Conservation (phyloP, 768 basidiomycete species). For the Lactifluus subvellereus region DNA sequence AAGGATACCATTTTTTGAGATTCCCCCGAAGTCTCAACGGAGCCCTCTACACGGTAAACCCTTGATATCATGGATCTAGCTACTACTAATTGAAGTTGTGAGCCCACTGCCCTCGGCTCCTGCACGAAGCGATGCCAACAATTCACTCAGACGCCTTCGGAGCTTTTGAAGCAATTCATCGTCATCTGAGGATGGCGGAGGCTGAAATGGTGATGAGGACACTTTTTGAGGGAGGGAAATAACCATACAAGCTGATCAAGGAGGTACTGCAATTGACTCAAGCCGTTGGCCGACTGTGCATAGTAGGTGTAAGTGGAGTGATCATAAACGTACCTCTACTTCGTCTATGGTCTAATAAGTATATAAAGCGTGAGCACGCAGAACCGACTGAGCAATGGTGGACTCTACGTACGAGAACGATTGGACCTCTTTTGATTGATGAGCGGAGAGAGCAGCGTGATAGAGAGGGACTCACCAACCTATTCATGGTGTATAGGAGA, state of each 20-base stretch:
- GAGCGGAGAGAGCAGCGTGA: background rate
- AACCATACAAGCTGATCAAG: conserved; percentile 26
- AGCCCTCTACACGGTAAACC: background rate
- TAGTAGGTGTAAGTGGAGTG: background rate
- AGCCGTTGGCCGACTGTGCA: background rate
- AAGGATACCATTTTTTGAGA: too few species aligned
- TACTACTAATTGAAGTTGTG: background rate
- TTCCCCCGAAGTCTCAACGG: too few species aligned
- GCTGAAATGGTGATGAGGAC: conserved; percentile 10
- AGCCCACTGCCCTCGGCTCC: conserved; percentile 24
- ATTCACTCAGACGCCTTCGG: conserved; percentile 23
- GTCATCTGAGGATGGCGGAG: conserved; percentile 25
- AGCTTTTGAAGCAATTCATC: conserved; percentile 25
- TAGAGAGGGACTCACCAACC: background rate
- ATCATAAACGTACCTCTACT: conserved; percentile 23
- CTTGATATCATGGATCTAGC: background rate
- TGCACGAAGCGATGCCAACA: conserved; percentile 22
- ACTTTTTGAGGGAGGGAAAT: background rate
- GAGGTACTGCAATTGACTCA: conserved; percentile 21
- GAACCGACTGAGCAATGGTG: background rate
- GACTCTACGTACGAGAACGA: conserved; percentile 18
- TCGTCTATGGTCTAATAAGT: conserved; percentile 27
- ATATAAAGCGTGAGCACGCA: background rate
- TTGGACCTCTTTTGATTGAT: conserved; percentile 20
- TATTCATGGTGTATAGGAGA: conserved; percentile 9